Evolutionary conservation across 768 basidiomycete genomes (phyloP), one percentile per base, ranked within the genome.

Genomic region (Botryobasidium botryosum): DNA sequence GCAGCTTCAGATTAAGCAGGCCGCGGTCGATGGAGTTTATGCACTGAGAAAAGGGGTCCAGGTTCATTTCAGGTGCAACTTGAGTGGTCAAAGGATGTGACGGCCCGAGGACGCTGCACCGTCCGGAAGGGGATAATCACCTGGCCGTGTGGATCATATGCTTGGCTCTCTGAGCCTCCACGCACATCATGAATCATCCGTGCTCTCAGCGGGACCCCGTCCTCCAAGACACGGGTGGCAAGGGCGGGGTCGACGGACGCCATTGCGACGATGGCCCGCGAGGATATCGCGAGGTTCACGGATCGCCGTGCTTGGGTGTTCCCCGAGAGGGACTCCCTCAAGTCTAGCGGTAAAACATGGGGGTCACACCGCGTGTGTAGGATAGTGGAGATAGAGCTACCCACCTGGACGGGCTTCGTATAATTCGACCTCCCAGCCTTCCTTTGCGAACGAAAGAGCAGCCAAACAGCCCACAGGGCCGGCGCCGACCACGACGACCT

Each of bases 401-500:
- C 53, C 58, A 82, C 87, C 88, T 57, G 79, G 66, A 46, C 87
- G 73, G 49, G 70, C 70, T 64, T 91, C 88, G 56, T 78, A 82
- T 26, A 90, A 60, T 47, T 77, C 72, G 46, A 90, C 84, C 42
- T 62, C 51, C 84, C 90, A 99, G 40, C 90, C 91, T 56, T 73
- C 69, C 53, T 82, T 82, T 42, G 86, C 81, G 35, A 99, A 68
- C 44, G 81, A 72, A 40, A 91, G 68, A 12, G 92, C 90, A 27
- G 79, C 71, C 20, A 97, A 78, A 58, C 88, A 90, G 20, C 92
- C 92, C 13, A 99, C 92, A 6, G 92, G 91, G 0, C 92, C 92
- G 44, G 80, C 91, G 32, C 92, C 92, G 20, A 66, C 60, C 28
- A 69, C 56, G 39, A 47, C 50, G 8, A 45, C 51, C 20, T 15